These are phyloP conservation scores for Dactylonectria macrodidyma DNA, from an alignment of 2,329 filamentous ascomycete genomes.

Conservation along the genomic window DNA sequence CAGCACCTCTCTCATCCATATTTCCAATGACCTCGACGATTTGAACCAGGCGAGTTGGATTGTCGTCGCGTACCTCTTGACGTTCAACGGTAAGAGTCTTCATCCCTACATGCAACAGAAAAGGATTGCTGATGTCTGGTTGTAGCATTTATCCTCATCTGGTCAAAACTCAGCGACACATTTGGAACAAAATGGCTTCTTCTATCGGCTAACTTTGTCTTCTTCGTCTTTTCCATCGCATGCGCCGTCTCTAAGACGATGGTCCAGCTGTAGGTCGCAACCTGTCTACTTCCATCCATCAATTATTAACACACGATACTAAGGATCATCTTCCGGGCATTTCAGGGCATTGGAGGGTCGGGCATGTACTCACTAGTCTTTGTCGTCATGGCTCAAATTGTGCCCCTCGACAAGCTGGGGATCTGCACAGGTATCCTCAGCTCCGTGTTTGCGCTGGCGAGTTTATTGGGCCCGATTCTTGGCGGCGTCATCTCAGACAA, in stretches of 20 bases:
- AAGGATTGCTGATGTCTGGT: background rate
- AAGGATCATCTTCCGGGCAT: constrained; percentile 21
- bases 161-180: constrained; percentile 18
- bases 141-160: constrained; percentile 20
- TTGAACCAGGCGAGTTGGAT: constrained; percentile 11
- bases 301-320: background rate
- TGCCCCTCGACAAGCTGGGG: constrained; percentile 19
- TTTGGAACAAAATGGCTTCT: constrained; percentile 18
- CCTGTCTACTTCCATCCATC: background rate
- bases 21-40: constrained; percentile 17
- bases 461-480: constrained; percentile 14
- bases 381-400: constrained; percentile 20
- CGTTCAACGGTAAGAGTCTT: constrained; percentile 6
- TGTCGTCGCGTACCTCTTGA: constrained; percentile 16
- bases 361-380: constrained; percentile 21
- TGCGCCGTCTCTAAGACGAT: constrained; percentile 21
- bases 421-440: constrained; percentile 19
- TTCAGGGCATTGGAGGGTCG: constrained; percentile 26
- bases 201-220: constrained; percentile 11
- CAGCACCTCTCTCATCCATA: constrained; percentile 18
- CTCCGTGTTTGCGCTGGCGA: constrained; percentile 23
- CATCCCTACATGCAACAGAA: background rate
- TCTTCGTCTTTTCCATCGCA: constrained; percentile 13
- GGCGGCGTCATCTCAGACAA: constrained; percentile 18
- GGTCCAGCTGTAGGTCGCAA: constrained; percentile 10